Percentiles rank a stretch among this genome's conserved stretches.
These are phyloP conservation scores for Ceratopteris richardii DNA, from an alignment of 75 land plant genomes.

Conservation along the genomic window DNA sequence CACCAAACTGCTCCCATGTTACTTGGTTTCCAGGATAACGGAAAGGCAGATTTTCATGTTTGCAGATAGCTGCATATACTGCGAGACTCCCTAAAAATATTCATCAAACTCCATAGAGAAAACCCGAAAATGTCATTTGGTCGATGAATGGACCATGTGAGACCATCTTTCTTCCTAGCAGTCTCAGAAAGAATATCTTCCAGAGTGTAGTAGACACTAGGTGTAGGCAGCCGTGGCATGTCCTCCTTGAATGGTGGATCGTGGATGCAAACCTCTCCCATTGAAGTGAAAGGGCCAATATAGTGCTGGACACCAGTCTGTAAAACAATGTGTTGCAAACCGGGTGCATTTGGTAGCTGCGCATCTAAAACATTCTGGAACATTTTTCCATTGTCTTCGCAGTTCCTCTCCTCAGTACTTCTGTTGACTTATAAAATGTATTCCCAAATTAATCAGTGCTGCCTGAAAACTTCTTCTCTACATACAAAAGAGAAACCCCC, in stretches of 20 bases:
- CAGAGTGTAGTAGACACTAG: constrained; percentile 51
- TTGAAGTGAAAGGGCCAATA: constrained; percentile 40
- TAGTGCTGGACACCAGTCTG: constrained; percentile 82
- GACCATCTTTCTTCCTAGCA: constrained; percentile 14
- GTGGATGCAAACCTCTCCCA: constrained; percentile 19
- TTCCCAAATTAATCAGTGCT: no score
- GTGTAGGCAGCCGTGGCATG: constrained; percentile 43
- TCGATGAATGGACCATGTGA: constrained; percentile 63
- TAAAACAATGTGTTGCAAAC: constrained; percentile 54
- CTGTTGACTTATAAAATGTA: no score
- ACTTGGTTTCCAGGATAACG: constrained; percentile 41
- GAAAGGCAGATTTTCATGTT: constrained; percentile 35
- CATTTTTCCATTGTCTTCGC: no score
- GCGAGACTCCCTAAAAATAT: constrained; percentile 39
- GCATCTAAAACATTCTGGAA: constrained; percentile 56
- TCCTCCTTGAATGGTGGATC: constrained; percentile 69
- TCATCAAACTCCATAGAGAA: constrained; percentile 57
- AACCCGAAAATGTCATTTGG: constrained; percentile 58
- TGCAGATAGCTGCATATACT: constrained; percentile 68
- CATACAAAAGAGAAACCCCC: no score
- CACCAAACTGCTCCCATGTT: constrained; percentile 49
- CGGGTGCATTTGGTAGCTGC: constrained; percentile 43
- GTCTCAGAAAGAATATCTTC: no score
- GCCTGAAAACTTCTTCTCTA: no score
- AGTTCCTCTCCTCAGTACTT: constrained; percentile 38